Percentiles rank a stretch among this genome's conserved stretches.
Evolutionary conservation across 169 alveolate species (phyloP).

Genomic region (Miamiensis avidus): DNA sequence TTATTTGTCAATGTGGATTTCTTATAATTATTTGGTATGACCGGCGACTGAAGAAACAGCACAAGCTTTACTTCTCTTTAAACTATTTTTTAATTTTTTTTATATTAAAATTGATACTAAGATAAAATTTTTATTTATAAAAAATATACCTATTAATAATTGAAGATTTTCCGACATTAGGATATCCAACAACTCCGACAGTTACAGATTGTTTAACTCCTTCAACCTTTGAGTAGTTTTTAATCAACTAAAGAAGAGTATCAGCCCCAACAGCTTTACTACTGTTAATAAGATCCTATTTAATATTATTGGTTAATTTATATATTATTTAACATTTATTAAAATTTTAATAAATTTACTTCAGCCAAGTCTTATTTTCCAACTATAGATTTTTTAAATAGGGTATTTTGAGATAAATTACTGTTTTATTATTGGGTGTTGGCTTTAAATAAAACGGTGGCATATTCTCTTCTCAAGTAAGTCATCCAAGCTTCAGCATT

Average conservation of each 20-base stretch:
- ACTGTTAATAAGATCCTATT: conserved; percentile 54
- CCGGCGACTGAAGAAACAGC: conserved; percentile 95
- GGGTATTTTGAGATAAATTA: conserved; percentile 60
- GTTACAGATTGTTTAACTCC: conserved; percentile 81
- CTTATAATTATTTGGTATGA: conserved; percentile 89
- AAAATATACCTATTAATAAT: conserved; percentile 73
- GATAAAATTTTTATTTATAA: background rate
- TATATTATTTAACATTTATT: conserved; percentile 26
- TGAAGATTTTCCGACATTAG: conserved; percentile 94
- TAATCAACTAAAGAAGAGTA: conserved; percentile 80
- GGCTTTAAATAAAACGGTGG: conserved; percentile 73
- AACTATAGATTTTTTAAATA: conserved; percentile 61
- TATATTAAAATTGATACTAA: background rate
- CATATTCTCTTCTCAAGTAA: conserved; percentile 72
- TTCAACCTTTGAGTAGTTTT: conserved; percentile 84
- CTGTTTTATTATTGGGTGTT: conserved; percentile 72
- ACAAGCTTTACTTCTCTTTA: conserved; percentile 89
- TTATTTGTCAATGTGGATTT: conserved; percentile 88
- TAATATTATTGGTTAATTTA: conserved; percentile 31
- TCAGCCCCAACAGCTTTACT: conserved; percentile 88
- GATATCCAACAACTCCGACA: conserved; percentile 94
- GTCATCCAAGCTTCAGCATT: conserved; percentile 83
- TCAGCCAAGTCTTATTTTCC: conserved; percentile 58
- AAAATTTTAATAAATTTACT: background rate
- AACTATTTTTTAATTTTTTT: conserved; percentile 36